Percentiles rank a stretch among this genome's conserved stretches.
These are phyloP conservation scores for Warburgia ugandensis DNA, from an alignment of 164 flowering plant genomes.

Conservation along the genomic window DNA sequence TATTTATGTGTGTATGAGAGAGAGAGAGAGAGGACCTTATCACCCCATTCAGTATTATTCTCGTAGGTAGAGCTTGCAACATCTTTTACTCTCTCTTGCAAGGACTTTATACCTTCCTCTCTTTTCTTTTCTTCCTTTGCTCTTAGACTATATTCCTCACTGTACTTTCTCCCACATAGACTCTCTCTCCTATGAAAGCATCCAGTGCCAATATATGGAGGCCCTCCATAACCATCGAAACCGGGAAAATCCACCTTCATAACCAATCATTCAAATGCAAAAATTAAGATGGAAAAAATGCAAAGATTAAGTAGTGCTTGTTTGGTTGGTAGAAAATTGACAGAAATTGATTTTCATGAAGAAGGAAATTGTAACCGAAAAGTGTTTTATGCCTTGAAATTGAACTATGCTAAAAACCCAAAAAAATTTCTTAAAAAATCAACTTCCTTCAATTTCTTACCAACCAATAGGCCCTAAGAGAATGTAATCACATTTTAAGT, in stretches of 20 bases:
- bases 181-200: slow-evolving; percentile 34
- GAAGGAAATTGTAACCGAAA: too few relatives aligned
- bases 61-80: slow-evolving; percentile 29
- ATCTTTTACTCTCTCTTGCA: slow-evolving; percentile 21
- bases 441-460: too few relatives aligned
- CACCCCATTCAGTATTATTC: slow-evolving; percentile 33
- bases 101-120: slow-evolving; percentile 7
- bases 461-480: too few relatives aligned
- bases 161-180: slow-evolving; percentile 22
- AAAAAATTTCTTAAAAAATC: too few relatives aligned
- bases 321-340: too few relatives aligned
- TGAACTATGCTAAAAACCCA: too few relatives aligned
- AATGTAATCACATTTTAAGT: too few relatives aligned
- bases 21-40: slow-evolving; percentile 25
- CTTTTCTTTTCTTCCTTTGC: slow-evolving; percentile 7
- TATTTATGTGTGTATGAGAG: too few relatives aligned
- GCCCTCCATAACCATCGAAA: slow-evolving; percentile 26
- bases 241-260: slow-evolving; percentile 22
- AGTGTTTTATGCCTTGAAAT: too few relatives aligned
- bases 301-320: too few relatives aligned
- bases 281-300: too few relatives aligned
- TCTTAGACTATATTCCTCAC: slow-evolving; percentile 9
- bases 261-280: neutral
- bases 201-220: slow-evolving; percentile 30
- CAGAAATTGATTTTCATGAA: too few relatives aligned